These are phyloP conservation scores for Eimeria brunetti DNA, from an alignment of 169 alveolate genomes.

Conservation along the genomic window DNA sequence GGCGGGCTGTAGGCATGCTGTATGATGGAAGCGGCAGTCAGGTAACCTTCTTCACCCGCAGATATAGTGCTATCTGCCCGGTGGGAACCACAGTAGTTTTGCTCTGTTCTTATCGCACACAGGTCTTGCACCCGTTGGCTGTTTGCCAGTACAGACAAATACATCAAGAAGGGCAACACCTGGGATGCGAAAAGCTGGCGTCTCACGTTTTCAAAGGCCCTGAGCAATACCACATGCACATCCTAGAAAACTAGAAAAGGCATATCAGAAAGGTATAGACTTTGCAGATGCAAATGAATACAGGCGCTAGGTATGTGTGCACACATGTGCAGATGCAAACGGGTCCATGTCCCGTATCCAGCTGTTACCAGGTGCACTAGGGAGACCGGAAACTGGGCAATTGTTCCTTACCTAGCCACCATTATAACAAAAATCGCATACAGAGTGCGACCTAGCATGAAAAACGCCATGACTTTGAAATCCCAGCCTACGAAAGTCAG, in stretches of 20 bases:
- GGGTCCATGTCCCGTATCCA: neutral
- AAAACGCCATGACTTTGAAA: conserved; percentile 2
- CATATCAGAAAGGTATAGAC: neutral
- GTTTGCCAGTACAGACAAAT: conserved; percentile 41
- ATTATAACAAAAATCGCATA: conserved; percentile 29
- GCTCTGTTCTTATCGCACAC: conserved; percentile 32
- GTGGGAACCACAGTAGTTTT: conserved; percentile 11
- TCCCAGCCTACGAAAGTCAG: conserved; percentile 47
- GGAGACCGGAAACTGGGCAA: neutral
- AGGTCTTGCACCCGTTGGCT: conserved; percentile 48
- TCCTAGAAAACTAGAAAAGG: neutral
- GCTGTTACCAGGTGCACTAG: neutral
- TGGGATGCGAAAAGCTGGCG: conserved; percentile 47
- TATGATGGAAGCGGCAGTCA: neutral
- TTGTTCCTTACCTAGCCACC: conserved; percentile 47
- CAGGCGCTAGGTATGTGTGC: neutral
- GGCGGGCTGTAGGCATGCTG: neutral
- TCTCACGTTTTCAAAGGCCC: conserved; percentile 66
- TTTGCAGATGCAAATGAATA: neutral
- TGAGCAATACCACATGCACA: conserved; percentile 2
- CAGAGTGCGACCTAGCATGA: conserved; percentile 25
- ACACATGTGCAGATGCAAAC: neutral
- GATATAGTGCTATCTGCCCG: neutral
- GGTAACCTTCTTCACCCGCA: neutral
- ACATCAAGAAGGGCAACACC: conserved; percentile 35